These are phyloP conservation scores for Turnera subulata DNA, from an alignment of 345 rosid species.

Conservation along the genomic window DNA sequence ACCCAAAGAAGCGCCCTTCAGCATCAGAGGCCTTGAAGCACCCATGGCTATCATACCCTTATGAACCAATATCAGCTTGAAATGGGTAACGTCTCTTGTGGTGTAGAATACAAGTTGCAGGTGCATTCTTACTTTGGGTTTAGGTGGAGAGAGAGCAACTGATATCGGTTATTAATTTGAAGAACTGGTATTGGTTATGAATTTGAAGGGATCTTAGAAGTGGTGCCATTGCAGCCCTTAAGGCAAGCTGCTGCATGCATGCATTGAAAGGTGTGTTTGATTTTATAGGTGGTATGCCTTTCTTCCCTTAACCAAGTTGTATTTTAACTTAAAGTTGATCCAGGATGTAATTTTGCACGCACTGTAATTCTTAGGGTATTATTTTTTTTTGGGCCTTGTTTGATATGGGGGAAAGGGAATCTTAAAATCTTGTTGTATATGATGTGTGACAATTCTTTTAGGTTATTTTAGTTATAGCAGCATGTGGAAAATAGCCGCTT, in stretches of 20 bases:
- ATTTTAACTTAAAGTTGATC: constrained; percentile 22
- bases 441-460: constrained; percentile 46
- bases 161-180: constrained; percentile 16
- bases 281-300: constrained; percentile 18
- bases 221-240: constrained; percentile 6
- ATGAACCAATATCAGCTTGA: constrained; percentile 89
- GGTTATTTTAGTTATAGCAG: constrained; percentile 43
- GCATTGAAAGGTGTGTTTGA: constrained; percentile 26
- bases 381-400: constrained; percentile 2
- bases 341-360: constrained; percentile 37
- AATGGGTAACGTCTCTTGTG: constrained; percentile 4
- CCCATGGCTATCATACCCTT: constrained; percentile 85
- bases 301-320: constrained; percentile 28
- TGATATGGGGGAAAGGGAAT: constrained; percentile 35
- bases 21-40: constrained; percentile 88
- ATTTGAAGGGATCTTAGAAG: constrained; percentile 14
- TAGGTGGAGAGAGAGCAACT: constrained; percentile 17
- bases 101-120: constrained; percentile 9
- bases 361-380: constrained; percentile 22
- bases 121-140: constrained; percentile 1
- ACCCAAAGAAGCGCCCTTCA: constrained; percentile 91
- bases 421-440: constrained; percentile 47
- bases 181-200: constrained; percentile 14
- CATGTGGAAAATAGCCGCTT: constrained; percentile 27
- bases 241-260: constrained; percentile 27